Conservation (phyloP, 768 basidiomycete species). For the Serendipita indica region DNA sequence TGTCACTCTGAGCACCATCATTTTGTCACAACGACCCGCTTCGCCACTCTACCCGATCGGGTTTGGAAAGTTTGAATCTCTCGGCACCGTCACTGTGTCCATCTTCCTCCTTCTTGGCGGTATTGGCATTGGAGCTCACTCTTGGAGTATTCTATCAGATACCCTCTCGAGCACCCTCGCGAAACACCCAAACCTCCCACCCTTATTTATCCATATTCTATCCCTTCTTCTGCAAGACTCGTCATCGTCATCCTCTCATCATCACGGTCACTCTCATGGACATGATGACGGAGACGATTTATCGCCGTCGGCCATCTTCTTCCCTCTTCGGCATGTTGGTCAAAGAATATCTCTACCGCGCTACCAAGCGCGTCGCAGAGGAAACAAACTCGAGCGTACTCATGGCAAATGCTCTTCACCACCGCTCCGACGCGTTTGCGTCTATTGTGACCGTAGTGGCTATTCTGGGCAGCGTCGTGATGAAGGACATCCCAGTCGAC, state of each 20-base stretch:
- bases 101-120: slow-evolving; percentile 75
- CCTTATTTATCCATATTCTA: slow-evolving; percentile 17
- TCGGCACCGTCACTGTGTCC: slow-evolving; percentile 84
- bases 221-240: not conserved
- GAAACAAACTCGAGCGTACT: slow-evolving; percentile 85
- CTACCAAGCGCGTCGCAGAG: slow-evolving; percentile 79
- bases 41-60: slow-evolving; percentile 61
- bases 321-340: slow-evolving; percentile 66
- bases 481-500: slow-evolving; percentile 78
- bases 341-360: slow-evolving; percentile 89
- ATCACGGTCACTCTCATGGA: slow-evolving; percentile 31
- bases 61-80: slow-evolving; percentile 86
- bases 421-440: slow-evolving; percentile 93
- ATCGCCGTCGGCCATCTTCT: slow-evolving; percentile 95
- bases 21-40: slow-evolving; percentile 67
- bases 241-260: slow-evolving; percentile 20
- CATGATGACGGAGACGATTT: slow-evolving; percentile 43
- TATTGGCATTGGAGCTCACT: slow-evolving; percentile 43
- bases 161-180: slow-evolving; percentile 51
- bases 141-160: slow-evolving; percentile 66
- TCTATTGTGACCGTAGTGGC: slow-evolving; percentile 83
- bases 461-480: slow-evolving; percentile 78
- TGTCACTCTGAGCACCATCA: slow-evolving; percentile 81
- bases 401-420: slow-evolving; percentile 91
- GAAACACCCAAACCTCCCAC: slow-evolving; percentile 33